Base-by-base conservation (phyloP, 768 basidiomycete species). In the Collybiopsis confluens region DNA sequence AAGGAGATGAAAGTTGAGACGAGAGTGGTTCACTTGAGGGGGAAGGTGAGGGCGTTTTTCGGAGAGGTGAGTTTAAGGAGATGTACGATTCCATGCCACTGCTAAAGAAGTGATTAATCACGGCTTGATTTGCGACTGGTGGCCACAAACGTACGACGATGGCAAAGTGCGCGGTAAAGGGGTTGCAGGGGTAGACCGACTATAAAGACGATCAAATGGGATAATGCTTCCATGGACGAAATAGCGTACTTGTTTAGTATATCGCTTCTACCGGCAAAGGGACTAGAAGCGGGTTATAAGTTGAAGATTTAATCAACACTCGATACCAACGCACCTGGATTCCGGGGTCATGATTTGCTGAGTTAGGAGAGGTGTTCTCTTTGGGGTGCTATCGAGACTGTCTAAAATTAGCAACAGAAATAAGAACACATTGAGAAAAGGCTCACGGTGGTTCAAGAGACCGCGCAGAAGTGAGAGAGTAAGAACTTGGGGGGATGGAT, bases 1-100 rank as follows among this genome's bases (percentile, higher is more conserved):
- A 71, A 15, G 66, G 69, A 2, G 65, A 71, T 9, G 70, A 53
- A 16, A 55, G 51, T 15, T 48, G 24, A 23, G 52, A 44, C 15
- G 52, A 53, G 26, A 37, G 38, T 36, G 49, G 27, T 26, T 56
- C 58, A 41, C 50, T 35, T 3, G 18, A 38, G 15, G 58, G 58
- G 8, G 55, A 54, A n/a, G 46, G 50, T 4, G 52, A 46, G 16
- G 56, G 52, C 7, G 58, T 53, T 20, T 37, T 37, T 30, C 16
- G 50, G 18, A 33, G 35, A 36, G 27, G 36, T 28, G 33, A 24
- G 57, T 36, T 28, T 30, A 35, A 40, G n/a, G 50, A 26, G 42
- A 33, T 20, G 54, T 27, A 37, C 16, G 42, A 45, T 15, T 56
- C 36, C 43, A 53, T 36, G 15, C 23, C 36, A 24, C 38, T 36